phyloP scores from a whole-genome alignment of 179 eudicot species.

The Silene noctiflora region DNA sequence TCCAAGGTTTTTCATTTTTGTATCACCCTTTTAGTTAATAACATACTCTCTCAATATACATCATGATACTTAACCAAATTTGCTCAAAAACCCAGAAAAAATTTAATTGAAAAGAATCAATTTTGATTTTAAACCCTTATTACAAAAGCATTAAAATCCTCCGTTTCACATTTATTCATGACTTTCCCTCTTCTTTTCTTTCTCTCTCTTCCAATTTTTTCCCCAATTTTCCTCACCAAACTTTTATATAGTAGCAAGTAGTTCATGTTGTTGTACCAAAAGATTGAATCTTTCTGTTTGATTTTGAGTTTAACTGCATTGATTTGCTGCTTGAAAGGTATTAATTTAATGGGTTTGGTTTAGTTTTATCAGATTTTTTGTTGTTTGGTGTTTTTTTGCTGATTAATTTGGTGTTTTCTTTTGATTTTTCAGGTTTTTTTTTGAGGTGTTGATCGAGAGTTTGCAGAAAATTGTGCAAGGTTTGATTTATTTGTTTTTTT shows the following conservation, averaged over 20 bases:
- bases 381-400: slow-evolving; percentile 3
- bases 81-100: not conserved
- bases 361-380: not conserved
- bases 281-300: slow-evolving; percentile 10
- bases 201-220: slow-evolving; percentile 6
- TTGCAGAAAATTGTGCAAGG: not conserved
- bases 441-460: slow-evolving; percentile 18
- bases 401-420: not conserved
- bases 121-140: slow-evolving; percentile 19
- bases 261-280: not conserved
- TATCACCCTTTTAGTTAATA: no score
- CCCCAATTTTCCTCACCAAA: slow-evolving; percentile 25
- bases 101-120: not conserved
- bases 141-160: slow-evolving; percentile 18
- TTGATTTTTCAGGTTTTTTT: slow-evolving; percentile 5
- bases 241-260: slow-evolving; percentile 12
- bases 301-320: slow-evolving; percentile 28
- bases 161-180: slow-evolving; percentile 19
- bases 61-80: not conserved
- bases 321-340: slow-evolving; percentile 17
- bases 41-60: no score
- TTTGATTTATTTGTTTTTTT: slow-evolving; percentile 13
- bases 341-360: not conserved
- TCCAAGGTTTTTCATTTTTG: no score
- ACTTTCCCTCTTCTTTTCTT: slow-evolving; percentile 6